phyloP scores from a whole-genome alignment of 2,329 filamentous ascomycete genomes.

The Cordyceps cicadae region DNA sequence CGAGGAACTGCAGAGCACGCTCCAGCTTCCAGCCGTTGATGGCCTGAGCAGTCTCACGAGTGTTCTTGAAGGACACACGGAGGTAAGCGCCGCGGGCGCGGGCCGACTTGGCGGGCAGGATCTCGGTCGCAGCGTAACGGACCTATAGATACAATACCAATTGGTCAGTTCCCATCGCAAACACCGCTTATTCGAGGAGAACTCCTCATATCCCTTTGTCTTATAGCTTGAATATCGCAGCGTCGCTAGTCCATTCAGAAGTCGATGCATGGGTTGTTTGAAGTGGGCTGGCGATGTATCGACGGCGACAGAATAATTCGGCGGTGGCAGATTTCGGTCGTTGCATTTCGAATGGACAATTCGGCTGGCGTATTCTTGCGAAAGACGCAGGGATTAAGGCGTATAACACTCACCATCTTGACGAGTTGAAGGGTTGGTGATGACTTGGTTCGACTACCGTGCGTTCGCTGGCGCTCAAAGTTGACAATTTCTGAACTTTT shows the following conservation, averaged over 20 bases:
- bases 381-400: constrained; percentile 15
- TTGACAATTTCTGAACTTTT: constrained; percentile 42
- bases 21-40: constrained; percentile 99
- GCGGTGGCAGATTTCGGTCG: neutral
- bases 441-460: constrained; percentile 42
- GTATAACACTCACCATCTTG: constrained; percentile 44
- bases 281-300: neutral
- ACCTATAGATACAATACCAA: constrained; percentile 47
- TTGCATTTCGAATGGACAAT: constrained; percentile 16
- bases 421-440: constrained; percentile 43
- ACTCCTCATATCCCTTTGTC: neutral
- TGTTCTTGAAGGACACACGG: constrained; percentile 99
- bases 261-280: neutral
- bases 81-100: constrained; percentile 98
- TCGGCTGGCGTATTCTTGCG: constrained; percentile 2
- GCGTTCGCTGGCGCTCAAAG: constrained; percentile 34
- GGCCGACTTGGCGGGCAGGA: constrained; percentile 85
- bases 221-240: neutral
- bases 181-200: neutral
- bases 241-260: neutral
- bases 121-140: constrained; percentile 91
- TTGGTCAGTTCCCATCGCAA: constrained; percentile 15
- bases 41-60: constrained; percentile 96
- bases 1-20: constrained; percentile 91
- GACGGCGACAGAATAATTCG: neutral